Percentiles rank a stretch among this genome's conserved stretches.
Conservation (phyloP, 2,329 filamentous ascomycete species). For the Lecanicillium sp. region DNA sequence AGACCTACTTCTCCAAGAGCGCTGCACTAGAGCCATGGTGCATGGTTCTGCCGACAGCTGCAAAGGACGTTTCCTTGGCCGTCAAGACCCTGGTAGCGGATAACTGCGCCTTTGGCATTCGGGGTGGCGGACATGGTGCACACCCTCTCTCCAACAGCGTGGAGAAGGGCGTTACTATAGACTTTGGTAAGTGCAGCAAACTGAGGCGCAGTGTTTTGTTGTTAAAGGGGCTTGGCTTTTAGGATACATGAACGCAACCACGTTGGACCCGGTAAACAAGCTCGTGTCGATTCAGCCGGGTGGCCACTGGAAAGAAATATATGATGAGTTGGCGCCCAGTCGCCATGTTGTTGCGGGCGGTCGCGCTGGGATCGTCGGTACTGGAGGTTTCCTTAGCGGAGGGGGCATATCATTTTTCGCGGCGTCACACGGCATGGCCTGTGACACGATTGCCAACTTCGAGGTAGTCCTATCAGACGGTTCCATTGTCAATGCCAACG, state of each 20-base stretch:
- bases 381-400: constrained; percentile 20
- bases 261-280: constrained; percentile 18
- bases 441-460: constrained; percentile 30
- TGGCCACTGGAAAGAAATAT: constrained; percentile 29
- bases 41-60: constrained; percentile 18
- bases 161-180: constrained; percentile 19
- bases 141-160: constrained; percentile 20
- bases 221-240: no score
- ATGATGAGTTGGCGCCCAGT: constrained; percentile 18
- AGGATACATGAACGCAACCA: constrained; percentile 21
- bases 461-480: constrained; percentile 35
- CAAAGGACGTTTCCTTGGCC: constrained; percentile 17
- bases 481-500: constrained; percentile 30
- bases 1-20: constrained; percentile 22
- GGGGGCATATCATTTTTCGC: constrained; percentile 21
- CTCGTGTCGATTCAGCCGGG: constrained; percentile 28
- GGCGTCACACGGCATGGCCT: constrained; percentile 27
- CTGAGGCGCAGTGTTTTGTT: no score
- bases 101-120: constrained; percentile 21
- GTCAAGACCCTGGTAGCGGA: constrained; percentile 13
- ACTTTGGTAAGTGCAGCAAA: constrained; percentile 13
- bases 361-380: constrained; percentile 26
- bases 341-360: constrained; percentile 34
- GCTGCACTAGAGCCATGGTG: constrained; percentile 20
- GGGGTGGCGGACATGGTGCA: constrained; percentile 23